phyloP scores from a whole-genome alignment of 371 early-diverging fungal genomes.

The Circinella umbellata region DNA sequence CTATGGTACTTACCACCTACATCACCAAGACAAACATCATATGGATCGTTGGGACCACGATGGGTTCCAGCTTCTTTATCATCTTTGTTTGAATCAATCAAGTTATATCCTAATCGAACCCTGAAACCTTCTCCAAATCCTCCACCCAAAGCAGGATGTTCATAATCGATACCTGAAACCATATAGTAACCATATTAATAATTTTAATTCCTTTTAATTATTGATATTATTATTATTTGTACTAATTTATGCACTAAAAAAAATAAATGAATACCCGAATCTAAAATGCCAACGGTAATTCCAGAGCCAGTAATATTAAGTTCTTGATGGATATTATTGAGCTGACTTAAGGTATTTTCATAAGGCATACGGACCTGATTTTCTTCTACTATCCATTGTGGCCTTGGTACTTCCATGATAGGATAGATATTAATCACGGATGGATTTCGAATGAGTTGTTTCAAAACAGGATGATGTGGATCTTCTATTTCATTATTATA shows the following conservation, averaged over 20 bases:
- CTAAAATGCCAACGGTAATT: slow-evolving; percentile 33
- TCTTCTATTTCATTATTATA: background rate
- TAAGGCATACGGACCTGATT: slow-evolving; percentile 18
- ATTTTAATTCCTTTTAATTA: background rate
- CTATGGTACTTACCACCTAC: slow-evolving; percentile 22
- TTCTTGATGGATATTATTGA: slow-evolving; percentile 13
- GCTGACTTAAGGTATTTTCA: slow-evolving; percentile 16
- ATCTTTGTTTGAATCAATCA: slow-evolving; percentile 30
- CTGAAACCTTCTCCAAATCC: slow-evolving; percentile 63
- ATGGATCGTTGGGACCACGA: slow-evolving; percentile 22
- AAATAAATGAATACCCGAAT: slow-evolving; percentile 24
- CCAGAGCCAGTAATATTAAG: slow-evolving; percentile 24
- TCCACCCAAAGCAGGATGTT: slow-evolving; percentile 69
- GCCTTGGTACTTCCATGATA: slow-evolving; percentile 32
- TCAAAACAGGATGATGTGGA: slow-evolving; percentile 30
- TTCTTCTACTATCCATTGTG: slow-evolving; percentile 23
- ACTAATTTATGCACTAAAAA: background rate
- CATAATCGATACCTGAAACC: slow-evolving; percentile 52
- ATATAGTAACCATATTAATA: background rate
- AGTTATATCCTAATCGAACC: slow-evolving; percentile 39
- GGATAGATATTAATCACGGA: slow-evolving; percentile 35
- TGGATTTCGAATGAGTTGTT: slow-evolving; percentile 21
- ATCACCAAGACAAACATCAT: slow-evolving; percentile 25
- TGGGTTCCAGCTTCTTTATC: slow-evolving; percentile 25
- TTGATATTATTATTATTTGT: background rate